A percentile compares a stretch with the other conserved stretches of the same genome.
phyloP scores from a whole-genome alignment of 768 basidiomycete genomes.

The Lentinula lateritia region DNA sequence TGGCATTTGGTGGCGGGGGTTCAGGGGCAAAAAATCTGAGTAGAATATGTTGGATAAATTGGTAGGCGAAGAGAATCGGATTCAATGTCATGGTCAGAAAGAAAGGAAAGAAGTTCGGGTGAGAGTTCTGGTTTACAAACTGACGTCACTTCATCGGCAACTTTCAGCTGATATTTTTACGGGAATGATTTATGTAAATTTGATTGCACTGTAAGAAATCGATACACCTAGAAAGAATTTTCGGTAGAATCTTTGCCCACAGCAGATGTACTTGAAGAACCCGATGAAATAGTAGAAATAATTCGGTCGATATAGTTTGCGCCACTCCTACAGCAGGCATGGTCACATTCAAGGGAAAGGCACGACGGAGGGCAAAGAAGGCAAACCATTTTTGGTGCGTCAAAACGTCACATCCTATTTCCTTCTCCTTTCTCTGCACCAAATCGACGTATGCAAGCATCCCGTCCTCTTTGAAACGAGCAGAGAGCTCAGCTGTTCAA shows the following conservation, averaged over 20 bases:
- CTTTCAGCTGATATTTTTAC: background rate
- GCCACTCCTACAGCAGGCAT: constrained; percentile 56
- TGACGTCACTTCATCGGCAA: background rate
- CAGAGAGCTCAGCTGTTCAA: constrained; percentile 66
- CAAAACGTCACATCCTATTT: constrained; percentile 82
- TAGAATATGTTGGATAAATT: background rate
- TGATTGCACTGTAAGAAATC: background rate
- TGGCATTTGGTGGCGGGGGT: background rate
- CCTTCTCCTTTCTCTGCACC: constrained; percentile 84
- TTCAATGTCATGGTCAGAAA: background rate
- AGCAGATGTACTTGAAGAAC: constrained; percentile 83
- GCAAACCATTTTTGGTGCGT: constrained; percentile 89
- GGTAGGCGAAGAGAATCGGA: constrained; percentile 1
- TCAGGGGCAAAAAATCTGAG: background rate
- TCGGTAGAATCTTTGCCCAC: constrained; percentile 88
- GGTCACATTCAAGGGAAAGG: background rate
- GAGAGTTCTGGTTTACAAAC: background rate
- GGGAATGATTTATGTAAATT: background rate
- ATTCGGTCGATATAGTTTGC: constrained; percentile 90
- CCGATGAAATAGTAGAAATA: constrained; percentile 76
- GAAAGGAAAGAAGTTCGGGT: background rate
- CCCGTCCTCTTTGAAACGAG: constrained; percentile 77
- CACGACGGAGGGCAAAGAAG: background rate
- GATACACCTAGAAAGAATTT: constrained; percentile 59
- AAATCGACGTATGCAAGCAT: constrained; percentile 92